Evolutionary conservation across 768 basidiomycete genomes (phyloP), one percentile per base, ranked within the genome.

Genomic region (Serendipita indica): DNA sequence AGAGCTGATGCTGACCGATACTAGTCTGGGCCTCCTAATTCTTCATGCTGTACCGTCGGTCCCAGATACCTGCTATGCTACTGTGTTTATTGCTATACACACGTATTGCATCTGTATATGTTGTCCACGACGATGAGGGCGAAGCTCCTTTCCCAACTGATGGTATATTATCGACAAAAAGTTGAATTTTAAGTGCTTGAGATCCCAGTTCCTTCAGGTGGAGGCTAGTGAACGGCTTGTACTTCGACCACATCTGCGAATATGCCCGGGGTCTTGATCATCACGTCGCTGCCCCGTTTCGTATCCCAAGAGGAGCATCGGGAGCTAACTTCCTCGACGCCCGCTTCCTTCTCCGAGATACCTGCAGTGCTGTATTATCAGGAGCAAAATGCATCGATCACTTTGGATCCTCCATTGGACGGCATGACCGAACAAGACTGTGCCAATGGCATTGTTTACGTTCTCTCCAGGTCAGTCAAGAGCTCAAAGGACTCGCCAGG

Each of bases 261-360:
- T 14, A 59, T 59, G 58, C 63, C 64, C 22, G 49, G 49, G n/a
- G 33, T 71, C 33, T 63, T 67, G 25, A 57, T 75, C 62, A 73
- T 79, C 63, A 64, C 68, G 30, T 22, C 69, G 10, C 57, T 77
- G 2, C 80, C 82, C 0, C 62, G 62, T 2, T 78, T 71, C 43
- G 71, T 81, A 35, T 72, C 81, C 1, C 70, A 73, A 6, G 87
- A 89, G 56, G 83, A 90, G 63, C 85, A 90, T 71, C 72, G 73
- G 30, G 67, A 70, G 2, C 66, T 91, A 33, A 75, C 84, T 3
- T 79, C 77, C n/a, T 83, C 85, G 1, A 97, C 94, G 0, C 94
- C 94, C 1, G 66, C 75, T 1, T 88, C 89, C 0, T 96, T 97
- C 71, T 74, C 70, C 61, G 83, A 86, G 64, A 92, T 98, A 60